These are phyloP conservation scores for Euryodendron excelsum DNA, from an alignment of 148 eudicot species.

Conservation along the genomic window DNA sequence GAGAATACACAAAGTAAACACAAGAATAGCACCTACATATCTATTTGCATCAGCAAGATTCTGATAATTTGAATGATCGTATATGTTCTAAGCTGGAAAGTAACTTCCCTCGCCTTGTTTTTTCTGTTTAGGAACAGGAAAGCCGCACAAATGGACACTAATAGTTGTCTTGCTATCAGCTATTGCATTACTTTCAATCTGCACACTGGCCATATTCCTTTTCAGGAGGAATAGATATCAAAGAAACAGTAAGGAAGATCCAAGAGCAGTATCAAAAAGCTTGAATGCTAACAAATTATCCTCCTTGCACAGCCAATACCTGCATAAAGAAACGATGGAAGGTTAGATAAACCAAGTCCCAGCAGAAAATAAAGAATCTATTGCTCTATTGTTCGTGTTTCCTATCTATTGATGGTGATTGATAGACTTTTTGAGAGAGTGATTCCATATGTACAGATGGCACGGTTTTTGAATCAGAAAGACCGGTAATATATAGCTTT, in stretches of 20 bases:
- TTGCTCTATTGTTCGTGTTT: neutral
- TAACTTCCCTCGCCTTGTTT: conserved; percentile 5
- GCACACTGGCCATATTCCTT: conserved; percentile 27
- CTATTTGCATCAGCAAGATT: neutral
- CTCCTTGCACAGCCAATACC: conserved; percentile 27
- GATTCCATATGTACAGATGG: conserved; percentile 23
- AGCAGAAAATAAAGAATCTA: neutral
- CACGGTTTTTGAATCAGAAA: conserved; percentile 41
- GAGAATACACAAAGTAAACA: neutral
- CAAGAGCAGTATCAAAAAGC: conserved; percentile 25
- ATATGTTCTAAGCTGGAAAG: no score
- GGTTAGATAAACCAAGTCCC: conserved; percentile 11
- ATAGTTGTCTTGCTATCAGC: conserved; percentile 29
- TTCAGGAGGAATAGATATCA: conserved; percentile 17
- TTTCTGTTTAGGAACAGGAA: conserved; percentile 7
- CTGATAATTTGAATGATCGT: neutral
- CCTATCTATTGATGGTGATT: neutral
- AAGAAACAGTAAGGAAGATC: conserved; percentile 18
- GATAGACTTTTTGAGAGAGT: neutral
- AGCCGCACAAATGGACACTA: conserved; percentile 27
- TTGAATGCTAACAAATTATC: conserved; percentile 16
- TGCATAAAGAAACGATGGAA: conserved; percentile 20
- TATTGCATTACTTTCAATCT: conserved; percentile 26
- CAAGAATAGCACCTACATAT: neutral
- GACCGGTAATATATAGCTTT: conserved; percentile 37